These are phyloP conservation scores for Starmerella bombi DNA, from an alignment of 805 yeast species.

Conservation along the genomic window DNA sequence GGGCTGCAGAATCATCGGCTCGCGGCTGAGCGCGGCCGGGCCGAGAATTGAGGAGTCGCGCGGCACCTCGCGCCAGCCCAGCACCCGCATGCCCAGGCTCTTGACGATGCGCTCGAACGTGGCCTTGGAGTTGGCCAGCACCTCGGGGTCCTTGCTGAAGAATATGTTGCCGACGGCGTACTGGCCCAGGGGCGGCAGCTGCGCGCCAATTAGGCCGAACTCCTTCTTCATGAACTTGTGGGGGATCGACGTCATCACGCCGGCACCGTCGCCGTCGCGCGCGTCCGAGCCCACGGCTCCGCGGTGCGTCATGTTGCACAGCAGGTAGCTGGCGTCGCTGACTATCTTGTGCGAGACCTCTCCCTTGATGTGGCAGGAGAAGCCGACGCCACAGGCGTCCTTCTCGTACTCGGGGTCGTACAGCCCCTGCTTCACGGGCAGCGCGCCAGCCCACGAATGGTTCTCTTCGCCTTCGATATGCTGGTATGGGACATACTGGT, in stretches of 20 bases:
- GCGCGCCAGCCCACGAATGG: constrained; percentile 81
- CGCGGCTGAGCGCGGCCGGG: constrained; percentile 86
- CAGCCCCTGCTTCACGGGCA: constrained; percentile 77
- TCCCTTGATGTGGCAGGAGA: constrained; percentile 89
- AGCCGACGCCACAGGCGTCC: constrained; percentile 98
- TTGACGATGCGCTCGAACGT: constrained; percentile 73
- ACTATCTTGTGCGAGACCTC: constrained; percentile 77
- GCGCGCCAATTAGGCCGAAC: constrained; percentile 55
- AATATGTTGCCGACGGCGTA: constrained; percentile 93
- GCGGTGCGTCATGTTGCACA: constrained; percentile 97
- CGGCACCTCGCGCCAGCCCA: constrained; percentile 93
- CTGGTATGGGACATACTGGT: constrained; percentile 32
- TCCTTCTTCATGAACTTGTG: constrained; percentile 78
- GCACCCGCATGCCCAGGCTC: constrained; percentile 61
- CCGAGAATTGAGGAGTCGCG: constrained; percentile 89
- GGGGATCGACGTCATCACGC: constrained; percentile 84
- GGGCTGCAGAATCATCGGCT: constrained; percentile 88
- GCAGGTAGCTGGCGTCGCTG: constrained; percentile 68
- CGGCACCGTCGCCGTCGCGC: constrained; percentile 98
- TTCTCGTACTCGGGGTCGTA: constrained; percentile 89
- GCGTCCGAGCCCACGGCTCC: constrained; percentile 97
- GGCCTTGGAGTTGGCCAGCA: constrained; percentile 52
- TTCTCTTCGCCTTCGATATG: constrained; percentile 69
- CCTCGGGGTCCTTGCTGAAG: constrained; percentile 70
- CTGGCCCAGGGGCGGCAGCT: constrained; percentile 66